Conservation (phyloP, 2,329 filamentous ascomycete species). For the Fusarium lateritium region DNA sequence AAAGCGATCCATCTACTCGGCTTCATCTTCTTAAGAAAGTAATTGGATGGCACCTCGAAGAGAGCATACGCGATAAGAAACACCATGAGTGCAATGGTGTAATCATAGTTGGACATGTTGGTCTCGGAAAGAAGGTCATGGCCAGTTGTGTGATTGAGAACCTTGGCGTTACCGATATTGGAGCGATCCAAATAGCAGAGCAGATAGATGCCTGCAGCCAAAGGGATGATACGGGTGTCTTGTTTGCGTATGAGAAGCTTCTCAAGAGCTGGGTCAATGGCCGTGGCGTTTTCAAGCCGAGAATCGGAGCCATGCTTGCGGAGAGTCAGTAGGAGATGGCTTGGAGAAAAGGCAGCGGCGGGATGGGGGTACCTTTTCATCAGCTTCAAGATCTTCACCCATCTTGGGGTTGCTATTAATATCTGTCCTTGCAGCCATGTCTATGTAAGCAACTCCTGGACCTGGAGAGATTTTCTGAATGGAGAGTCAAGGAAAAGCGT, state of each 20-base stretch:
- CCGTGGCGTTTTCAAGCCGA: slow-evolving; percentile 15
- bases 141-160: slow-evolving; percentile 55
- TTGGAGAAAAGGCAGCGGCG: background rate
- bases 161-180: slow-evolving; percentile 63
- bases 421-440: slow-evolving; percentile 21
- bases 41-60: slow-evolving; percentile 61
- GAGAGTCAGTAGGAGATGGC: slow-evolving; percentile 7
- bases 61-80: slow-evolving; percentile 69
- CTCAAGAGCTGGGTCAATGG: slow-evolving; percentile 23
- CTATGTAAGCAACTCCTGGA: no score
- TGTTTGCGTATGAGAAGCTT: slow-evolving; percentile 34
- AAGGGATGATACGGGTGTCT: slow-evolving; percentile 43
- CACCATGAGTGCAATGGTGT: slow-evolving; percentile 66
- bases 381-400: slow-evolving; percentile 8
- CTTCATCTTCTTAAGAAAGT: slow-evolving; percentile 63
- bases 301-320: slow-evolving; percentile 23
- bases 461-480: background rate
- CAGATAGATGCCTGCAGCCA: slow-evolving; percentile 48
- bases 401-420: slow-evolving; percentile 14
- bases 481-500: background rate
- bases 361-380: slow-evolving; percentile 28
- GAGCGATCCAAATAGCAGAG: slow-evolving; percentile 66
- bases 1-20: slow-evolving; percentile 63
- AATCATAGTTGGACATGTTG: slow-evolving; percentile 62
- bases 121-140: slow-evolving; percentile 61